Evolutionary conservation across 768 basidiomycete genomes (phyloP).

Genomic region (Agaricus subrufescens): DNA sequence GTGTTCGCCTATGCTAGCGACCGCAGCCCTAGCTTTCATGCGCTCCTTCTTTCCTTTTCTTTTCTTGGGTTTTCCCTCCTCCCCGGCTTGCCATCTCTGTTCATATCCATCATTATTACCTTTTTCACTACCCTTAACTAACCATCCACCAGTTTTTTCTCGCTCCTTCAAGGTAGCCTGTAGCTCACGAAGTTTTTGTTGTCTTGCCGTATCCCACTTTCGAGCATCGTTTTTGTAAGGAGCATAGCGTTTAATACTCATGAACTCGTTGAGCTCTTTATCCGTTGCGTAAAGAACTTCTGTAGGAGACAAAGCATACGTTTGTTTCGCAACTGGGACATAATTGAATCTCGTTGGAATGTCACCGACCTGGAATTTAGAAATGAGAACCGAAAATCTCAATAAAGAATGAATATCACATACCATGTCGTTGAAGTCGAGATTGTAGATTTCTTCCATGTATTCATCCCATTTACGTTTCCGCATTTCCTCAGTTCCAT

Average conservation of each 20-base stretch:
- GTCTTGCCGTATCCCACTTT: conserved; percentile 62
- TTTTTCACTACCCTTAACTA: conserved; percentile 11
- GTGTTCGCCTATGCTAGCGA: conserved; percentile 36
- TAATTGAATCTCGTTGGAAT: conserved; percentile 94
- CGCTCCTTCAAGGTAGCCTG: conserved; percentile 56
- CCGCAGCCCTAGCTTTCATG: conserved; percentile 9
- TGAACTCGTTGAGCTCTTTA: conserved; percentile 86
- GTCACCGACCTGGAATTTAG: conserved; percentile 64
- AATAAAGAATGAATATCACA: conserved; percentile 20
- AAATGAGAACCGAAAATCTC: conserved; percentile 1
- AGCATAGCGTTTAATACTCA: conserved; percentile 86
- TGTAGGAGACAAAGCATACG: conserved; percentile 68
- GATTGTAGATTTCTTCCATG: conserved; percentile 84
- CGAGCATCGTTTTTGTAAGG: conserved; percentile 55
- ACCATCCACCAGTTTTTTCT: conserved; percentile 10
- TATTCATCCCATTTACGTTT: conserved; percentile 80
- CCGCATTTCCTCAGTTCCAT: conserved; percentile 87
- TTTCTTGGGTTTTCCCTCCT: conserved; percentile 26
- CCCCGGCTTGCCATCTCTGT: conserved; percentile 13
- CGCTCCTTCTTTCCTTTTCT: conserved; percentile 35
- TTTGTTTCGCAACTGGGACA: conserved; percentile 30
- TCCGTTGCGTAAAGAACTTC: conserved; percentile 93
- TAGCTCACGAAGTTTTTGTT: conserved; percentile 67
- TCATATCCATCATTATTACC: conserved; percentile 11
- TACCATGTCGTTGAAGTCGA: conserved; percentile 97